These are phyloP conservation scores for Schwanniomyces yamadae DNA, from an alignment of 805 yeast genomes.

Conservation along the genomic window DNA sequence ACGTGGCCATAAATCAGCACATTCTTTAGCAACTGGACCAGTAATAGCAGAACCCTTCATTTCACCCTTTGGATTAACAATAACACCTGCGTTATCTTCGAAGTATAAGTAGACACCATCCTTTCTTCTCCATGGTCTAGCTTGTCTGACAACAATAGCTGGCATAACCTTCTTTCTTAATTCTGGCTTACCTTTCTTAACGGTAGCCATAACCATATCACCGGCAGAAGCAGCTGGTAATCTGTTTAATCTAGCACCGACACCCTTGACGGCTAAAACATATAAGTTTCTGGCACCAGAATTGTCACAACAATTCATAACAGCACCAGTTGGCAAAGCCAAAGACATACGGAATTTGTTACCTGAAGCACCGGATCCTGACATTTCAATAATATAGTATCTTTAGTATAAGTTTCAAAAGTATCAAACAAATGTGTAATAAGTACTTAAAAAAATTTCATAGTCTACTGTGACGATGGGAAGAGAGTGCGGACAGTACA, in stretches of 20 bases:
- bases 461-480: too few species aligned
- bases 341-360: constrained; percentile 99
- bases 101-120: constrained; percentile 99
- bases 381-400: constrained; percentile 53
- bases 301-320: constrained; percentile 99
- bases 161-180: constrained; percentile 99
- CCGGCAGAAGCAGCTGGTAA: constrained; percentile 99
- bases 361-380: constrained; percentile 97
- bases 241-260: constrained; percentile 99
- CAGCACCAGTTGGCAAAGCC: constrained; percentile 99
- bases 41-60: constrained; percentile 99
- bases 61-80: constrained; percentile 99
- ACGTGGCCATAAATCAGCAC: constrained; percentile 99
- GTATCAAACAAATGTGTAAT: neutral
- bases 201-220: constrained; percentile 99
- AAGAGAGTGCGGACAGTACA: neutral
- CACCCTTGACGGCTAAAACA: constrained; percentile 98
- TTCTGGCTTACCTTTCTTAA: constrained; percentile 99
- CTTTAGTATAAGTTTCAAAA: constrained; percentile 7
- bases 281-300: constrained; percentile 99
- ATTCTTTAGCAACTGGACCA: constrained; percentile 99
- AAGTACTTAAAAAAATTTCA: constrained; percentile 7
- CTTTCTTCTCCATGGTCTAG: constrained; percentile 99
- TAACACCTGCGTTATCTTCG: constrained; percentile 99
- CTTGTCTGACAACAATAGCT: constrained; percentile 98